phyloP scores from a whole-genome alignment of 495 filamentous ascomycete genomes.

The Penicillium ochrochloron region DNA sequence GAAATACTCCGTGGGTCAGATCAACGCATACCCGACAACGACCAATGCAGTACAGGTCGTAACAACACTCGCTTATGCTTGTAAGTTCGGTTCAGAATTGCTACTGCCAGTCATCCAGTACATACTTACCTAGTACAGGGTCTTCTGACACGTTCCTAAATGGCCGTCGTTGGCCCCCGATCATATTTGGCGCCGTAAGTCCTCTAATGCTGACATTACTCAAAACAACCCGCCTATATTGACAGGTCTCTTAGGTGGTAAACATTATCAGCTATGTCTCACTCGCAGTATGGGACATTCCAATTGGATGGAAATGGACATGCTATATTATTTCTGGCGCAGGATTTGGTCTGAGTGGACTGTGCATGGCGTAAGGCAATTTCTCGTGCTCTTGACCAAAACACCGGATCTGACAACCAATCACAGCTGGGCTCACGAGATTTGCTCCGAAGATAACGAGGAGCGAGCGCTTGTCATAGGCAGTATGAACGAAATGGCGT shows the following conservation, averaged over 20 bases:
- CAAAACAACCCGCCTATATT: not conserved
- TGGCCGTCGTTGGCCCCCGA: constrained; percentile 61
- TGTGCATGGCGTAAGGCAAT: constrained; percentile 46
- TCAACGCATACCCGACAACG: constrained; percentile 53
- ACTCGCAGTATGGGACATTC: constrained; percentile 52
- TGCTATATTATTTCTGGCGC: constrained; percentile 47
- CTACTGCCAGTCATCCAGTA: not conserved
- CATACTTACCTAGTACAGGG: constrained; percentile 34
- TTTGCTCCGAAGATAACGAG: constrained; percentile 56
- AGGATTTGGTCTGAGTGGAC: constrained; percentile 45
- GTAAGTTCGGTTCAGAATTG: constrained; percentile 22
- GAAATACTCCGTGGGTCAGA: constrained; percentile 43
- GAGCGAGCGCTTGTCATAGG: constrained; percentile 54
- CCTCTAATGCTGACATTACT: no score
- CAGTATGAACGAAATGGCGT: constrained; percentile 56
- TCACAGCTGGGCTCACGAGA: constrained; percentile 54
- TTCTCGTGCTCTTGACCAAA: not conserved
- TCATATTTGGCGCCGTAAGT: constrained; percentile 52
- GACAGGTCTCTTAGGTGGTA: constrained; percentile 28
- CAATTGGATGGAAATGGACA: constrained; percentile 48
- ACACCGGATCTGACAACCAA: not conserved
- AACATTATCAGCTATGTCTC: constrained; percentile 47
- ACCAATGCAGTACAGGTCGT: constrained; percentile 53
- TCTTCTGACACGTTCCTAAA: constrained; percentile 55
- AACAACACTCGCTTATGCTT: constrained; percentile 52